A percentile compares a stretch with the other conserved stretches of the same genome.
phyloP scores from a whole-genome alignment of 1,284 basidiomycete species.

The Mycosarcoma mackinlayi region DNA sequence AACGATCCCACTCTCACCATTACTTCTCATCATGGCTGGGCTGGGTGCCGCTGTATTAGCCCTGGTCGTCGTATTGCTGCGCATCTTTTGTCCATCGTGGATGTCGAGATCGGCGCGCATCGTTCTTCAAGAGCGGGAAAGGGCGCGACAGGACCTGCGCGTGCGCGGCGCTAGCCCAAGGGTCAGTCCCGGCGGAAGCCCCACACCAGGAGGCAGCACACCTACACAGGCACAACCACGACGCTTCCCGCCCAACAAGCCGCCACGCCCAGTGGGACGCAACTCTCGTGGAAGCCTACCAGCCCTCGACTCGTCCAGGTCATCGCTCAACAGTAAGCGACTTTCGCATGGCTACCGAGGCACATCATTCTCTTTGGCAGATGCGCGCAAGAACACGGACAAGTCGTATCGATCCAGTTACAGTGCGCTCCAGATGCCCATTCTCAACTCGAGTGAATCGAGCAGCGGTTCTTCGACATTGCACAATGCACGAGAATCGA shows the following conservation, averaged over 20 bases:
- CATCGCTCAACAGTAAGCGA: constrained; percentile 18
- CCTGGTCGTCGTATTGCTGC: constrained; percentile 25
- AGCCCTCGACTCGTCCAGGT: constrained; percentile 13
- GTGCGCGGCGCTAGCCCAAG: constrained; percentile 39
- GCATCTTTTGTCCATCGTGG: constrained; percentile 27
- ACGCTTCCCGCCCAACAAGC: constrained; percentile 40
- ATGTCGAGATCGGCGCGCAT: constrained; percentile 42
- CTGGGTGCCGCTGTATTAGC: constrained; percentile 26
- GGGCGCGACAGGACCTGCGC: constrained; percentile 39
- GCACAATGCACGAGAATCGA: constrained; percentile 31
- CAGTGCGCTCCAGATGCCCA: constrained; percentile 27
- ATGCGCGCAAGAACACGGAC: constrained; percentile 33
- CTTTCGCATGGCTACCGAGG: constrained; percentile 40
- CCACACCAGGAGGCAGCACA: constrained; percentile 29
- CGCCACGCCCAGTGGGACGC: constrained; percentile 22
- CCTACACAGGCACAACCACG: constrained; percentile 7
- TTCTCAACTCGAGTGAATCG: constrained; percentile 36
- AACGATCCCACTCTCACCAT: constrained; percentile 36
- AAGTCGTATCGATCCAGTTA: constrained; percentile 30
- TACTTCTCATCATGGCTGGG: constrained; percentile 37
- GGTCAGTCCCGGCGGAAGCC: constrained; percentile 30
- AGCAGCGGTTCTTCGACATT: constrained; percentile 44
- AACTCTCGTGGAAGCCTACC: constrained; percentile 33
- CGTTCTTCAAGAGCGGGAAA: constrained; percentile 41
- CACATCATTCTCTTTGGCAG: constrained; percentile 34